A percentile compares a stretch with the other conserved stretches of the same genome.
These are phyloP conservation scores for Rhodotorula kratochvilovae DNA, from an alignment of 768 basidiomycete genomes.

Conservation along the genomic window DNA sequence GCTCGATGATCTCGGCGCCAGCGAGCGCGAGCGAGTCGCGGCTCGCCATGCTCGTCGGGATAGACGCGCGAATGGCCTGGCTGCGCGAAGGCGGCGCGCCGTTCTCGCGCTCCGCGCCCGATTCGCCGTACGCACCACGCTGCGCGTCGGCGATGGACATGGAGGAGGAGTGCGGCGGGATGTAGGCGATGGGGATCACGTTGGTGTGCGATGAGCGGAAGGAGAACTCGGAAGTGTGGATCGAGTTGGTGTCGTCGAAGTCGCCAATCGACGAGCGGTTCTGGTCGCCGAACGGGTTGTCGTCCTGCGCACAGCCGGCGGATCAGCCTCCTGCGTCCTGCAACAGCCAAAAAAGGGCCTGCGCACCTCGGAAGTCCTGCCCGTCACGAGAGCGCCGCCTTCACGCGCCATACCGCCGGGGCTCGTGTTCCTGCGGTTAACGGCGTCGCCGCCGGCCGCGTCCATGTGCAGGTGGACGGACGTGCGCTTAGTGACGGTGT, in stretches of 20 bases:
- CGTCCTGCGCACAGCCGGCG: background rate
- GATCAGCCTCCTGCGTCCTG: background rate
- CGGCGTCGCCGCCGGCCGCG: background rate
- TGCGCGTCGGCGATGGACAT: slow-evolving; percentile 35
- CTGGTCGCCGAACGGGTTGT: slow-evolving; percentile 42
- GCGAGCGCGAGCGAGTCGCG: slow-evolving; percentile 33
- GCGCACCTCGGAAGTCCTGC: slow-evolving; percentile 25
- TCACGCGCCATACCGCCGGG: slow-evolving; percentile 1
- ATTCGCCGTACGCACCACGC: slow-evolving; percentile 25
- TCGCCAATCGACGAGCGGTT: slow-evolving; percentile 36
- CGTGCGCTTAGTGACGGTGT: slow-evolving; percentile 19
- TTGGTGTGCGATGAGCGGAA: slow-evolving; percentile 45
- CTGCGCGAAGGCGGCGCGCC: background rate
- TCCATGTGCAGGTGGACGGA: slow-evolving; percentile 31
- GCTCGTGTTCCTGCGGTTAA: slow-evolving; percentile 7
- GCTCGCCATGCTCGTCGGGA: slow-evolving; percentile 36
- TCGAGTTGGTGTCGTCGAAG: slow-evolving; percentile 29
- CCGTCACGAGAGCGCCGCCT: slow-evolving; percentile 4
- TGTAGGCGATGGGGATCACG: slow-evolving; percentile 46
- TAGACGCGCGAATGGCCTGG: slow-evolving; percentile 8
- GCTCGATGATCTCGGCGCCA: slow-evolving; percentile 33
- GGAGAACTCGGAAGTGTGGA: slow-evolving; percentile 40
- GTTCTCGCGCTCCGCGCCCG: background rate
- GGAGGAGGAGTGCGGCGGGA: slow-evolving; percentile 42
- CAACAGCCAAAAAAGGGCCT: no score